Conservation (phyloP, 495 filamentous ascomycete genomes). For the Acidiella bohemica region DNA sequence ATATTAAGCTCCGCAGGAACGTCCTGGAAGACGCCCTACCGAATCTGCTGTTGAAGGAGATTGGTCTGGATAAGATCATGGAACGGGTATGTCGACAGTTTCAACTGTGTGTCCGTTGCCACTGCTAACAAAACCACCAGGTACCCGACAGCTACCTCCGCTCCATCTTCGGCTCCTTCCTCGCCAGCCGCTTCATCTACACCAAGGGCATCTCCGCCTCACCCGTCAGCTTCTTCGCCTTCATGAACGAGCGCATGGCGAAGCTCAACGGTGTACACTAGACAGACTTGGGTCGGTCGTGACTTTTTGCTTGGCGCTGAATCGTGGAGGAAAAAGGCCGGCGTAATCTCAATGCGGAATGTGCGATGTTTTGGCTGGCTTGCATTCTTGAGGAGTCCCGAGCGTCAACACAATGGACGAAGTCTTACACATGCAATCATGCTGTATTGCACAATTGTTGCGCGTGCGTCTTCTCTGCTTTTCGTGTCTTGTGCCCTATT, state of each 20-base stretch:
- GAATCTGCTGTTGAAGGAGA: constrained; percentile 67
- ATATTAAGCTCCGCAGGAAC: constrained; percentile 57
- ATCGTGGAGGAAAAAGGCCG: neutral
- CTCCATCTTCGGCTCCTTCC: constrained; percentile 88
- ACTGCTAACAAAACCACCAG: constrained; percentile 26
- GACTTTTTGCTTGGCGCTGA: too few relatives aligned
- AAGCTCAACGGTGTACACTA: constrained; percentile 5
- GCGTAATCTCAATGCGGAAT: constrained; percentile 1
- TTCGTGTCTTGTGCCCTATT: too few relatives aligned
- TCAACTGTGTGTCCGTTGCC: neutral
- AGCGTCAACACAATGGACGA: constrained; percentile 4
- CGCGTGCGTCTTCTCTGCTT: neutral
- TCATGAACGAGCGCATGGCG: constrained; percentile 36
- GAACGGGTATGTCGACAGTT: constrained; percentile 44
- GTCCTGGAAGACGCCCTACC: constrained; percentile 81
- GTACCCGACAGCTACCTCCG: constrained; percentile 88
- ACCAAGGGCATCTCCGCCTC: constrained; percentile 80
- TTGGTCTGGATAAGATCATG: constrained; percentile 79
- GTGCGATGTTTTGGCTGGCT: neutral
- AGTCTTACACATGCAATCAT: constrained; percentile 6
- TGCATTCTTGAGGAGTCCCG: constrained; percentile 1
- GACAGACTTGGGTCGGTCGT: too few relatives aligned
- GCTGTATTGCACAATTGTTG: too few relatives aligned
- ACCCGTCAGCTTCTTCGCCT: constrained; percentile 98
- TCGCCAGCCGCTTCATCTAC: constrained; percentile 92